These are phyloP conservation scores for Saturnispora kantuleensis DNA, from an alignment of 805 yeast genomes.

Conservation along the genomic window DNA sequence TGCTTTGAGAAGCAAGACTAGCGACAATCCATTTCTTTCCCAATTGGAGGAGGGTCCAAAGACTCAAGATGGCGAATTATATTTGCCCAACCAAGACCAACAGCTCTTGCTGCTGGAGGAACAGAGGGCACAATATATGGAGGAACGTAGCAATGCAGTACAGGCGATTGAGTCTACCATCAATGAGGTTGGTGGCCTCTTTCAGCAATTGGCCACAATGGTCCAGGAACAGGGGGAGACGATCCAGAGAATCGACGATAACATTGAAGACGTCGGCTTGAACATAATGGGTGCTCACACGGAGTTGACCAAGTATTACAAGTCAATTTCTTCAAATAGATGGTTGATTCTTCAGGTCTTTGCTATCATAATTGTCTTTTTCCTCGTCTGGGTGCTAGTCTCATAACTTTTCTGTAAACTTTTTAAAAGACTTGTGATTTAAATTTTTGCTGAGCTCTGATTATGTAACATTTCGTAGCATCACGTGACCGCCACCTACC, in stretches of 20 bases:
- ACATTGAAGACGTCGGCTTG: slow-evolving; percentile 85
- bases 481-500: background rate
- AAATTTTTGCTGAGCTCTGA: slow-evolving; percentile 25
- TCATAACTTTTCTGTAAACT: slow-evolving; percentile 14
- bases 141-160: slow-evolving; percentile 80
- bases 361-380: slow-evolving; percentile 72
- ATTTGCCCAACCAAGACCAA: slow-evolving; percentile 77
- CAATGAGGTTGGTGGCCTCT: slow-evolving; percentile 89
- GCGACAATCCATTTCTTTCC: slow-evolving; percentile 30
- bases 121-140: slow-evolving; percentile 65
- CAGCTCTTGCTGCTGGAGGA: slow-evolving; percentile 76
- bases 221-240: slow-evolving; percentile 96
- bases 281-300: slow-evolving; percentile 92
- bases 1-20: slow-evolving; percentile 17
- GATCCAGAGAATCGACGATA: slow-evolving; percentile 88
- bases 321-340: slow-evolving; percentile 78
- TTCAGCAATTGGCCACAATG: slow-evolving; percentile 94
- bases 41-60: too few relatives aligned
- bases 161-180: slow-evolving; percentile 96
- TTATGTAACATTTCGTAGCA: background rate
- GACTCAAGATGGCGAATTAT: background rate
- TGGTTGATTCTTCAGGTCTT: slow-evolving; percentile 88
- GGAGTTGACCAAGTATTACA: slow-evolving; percentile 82
- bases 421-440: too few relatives aligned
- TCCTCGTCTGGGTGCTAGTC: slow-evolving; percentile 69